A percentile compares a stretch with the other conserved stretches of the same genome.
Conservation (phyloP, 2,329 filamentous ascomycete species). For the Fusarium citri region DNA sequence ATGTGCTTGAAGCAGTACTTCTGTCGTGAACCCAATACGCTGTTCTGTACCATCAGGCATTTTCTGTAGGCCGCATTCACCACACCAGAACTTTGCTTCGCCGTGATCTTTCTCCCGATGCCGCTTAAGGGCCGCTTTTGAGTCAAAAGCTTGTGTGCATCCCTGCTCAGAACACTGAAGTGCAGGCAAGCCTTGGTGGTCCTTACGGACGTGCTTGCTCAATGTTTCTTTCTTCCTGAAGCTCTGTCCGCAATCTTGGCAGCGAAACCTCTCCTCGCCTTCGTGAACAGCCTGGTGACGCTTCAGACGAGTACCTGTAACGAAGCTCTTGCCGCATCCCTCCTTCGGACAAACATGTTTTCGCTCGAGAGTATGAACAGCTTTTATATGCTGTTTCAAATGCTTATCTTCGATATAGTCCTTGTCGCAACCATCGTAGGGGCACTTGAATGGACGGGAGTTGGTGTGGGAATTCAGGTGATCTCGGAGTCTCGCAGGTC, state of each 20-base stretch:
- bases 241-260: constrained; percentile 78
- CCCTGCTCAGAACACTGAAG: constrained; percentile 73
- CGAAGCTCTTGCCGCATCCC: constrained; percentile 82
- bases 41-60: constrained; percentile 55
- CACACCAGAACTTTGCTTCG: constrained; percentile 78
- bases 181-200: constrained; percentile 77
- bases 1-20: constrained; percentile 77
- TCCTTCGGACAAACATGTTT: constrained; percentile 77
- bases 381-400: constrained; percentile 85
- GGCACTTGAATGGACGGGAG: constrained; percentile 82
- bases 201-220: constrained; percentile 81
- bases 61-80: constrained; percentile 69
- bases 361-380: constrained; percentile 78
- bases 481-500: constrained; percentile 81
- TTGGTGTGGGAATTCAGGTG: constrained; percentile 89
- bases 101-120: constrained; percentile 79
- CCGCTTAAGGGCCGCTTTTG: constrained; percentile 74
- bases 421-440: constrained; percentile 78
- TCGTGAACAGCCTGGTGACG: constrained; percentile 81
- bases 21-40: constrained; percentile 75
- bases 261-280: constrained; percentile 79
- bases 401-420: constrained; percentile 89
- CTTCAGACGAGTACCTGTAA: constrained; percentile 80
- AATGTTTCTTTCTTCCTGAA: constrained; percentile 92
- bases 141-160: constrained; percentile 80